Conservation (phyloP, 2,329 filamentous ascomycete species). For the Colletotrichum sp. region DNA sequence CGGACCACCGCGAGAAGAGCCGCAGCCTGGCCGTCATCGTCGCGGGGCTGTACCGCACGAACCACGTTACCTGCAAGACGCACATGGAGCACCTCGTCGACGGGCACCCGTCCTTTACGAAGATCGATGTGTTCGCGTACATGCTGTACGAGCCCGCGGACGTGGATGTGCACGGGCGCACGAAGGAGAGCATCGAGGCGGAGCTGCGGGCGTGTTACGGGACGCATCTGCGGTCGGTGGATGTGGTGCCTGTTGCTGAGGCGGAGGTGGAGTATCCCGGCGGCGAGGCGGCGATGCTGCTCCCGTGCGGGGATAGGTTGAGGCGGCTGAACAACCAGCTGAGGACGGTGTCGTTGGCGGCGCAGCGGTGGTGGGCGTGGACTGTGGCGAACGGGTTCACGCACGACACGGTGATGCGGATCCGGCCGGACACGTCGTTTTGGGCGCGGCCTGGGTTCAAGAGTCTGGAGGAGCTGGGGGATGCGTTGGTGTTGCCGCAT, state of each 20-base stretch:
- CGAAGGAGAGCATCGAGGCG: not conserved
- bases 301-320: conserved; percentile 2
- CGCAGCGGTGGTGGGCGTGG: conserved; percentile 18
- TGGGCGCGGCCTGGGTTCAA: conserved; percentile 4
- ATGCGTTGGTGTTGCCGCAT: conserved; percentile 19
- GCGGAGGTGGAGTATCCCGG: conserved; percentile 16
- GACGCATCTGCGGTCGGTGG: not conserved
- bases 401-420: conserved; percentile 16
- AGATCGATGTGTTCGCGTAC: conserved; percentile 20
- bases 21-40: conserved; percentile 20
- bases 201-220: conserved; percentile 19
- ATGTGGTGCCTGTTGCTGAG: not conserved
- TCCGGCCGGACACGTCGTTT: conserved; percentile 18
- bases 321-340: conserved; percentile 18
- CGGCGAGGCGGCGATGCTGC: not conserved
- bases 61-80: not conserved
- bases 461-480: conserved; percentile 12
- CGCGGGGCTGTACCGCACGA: conserved; percentile 17
- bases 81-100: conserved; percentile 10
- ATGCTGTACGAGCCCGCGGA: conserved; percentile 14
- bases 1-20: not conserved
- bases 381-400: conserved; percentile 4
- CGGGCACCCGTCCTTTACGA: not conserved
- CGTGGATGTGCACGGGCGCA: not conserved
- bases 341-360: conserved; percentile 2